A percentile compares a stretch with the other conserved stretches of the same genome.
These are phyloP conservation scores for Neoscytalidium dimidiatum DNA, from an alignment of 2,329 filamentous ascomycete genomes.

Conservation along the genomic window DNA sequence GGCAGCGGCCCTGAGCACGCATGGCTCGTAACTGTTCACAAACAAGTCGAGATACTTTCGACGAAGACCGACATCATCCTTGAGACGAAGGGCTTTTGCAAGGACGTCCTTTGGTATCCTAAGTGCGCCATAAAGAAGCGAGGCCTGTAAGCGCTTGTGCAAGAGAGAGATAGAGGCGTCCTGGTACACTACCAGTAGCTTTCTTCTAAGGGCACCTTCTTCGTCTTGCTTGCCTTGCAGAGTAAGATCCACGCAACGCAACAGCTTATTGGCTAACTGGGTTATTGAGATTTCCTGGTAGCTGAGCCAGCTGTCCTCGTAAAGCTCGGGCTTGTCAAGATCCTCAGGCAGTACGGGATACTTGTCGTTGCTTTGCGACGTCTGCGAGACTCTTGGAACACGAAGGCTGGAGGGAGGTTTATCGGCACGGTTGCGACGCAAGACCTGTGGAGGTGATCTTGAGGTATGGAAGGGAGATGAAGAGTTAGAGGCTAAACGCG, in stretches of 20 bases:
- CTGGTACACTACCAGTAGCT: constrained; percentile 57
- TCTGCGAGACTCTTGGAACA: constrained; percentile 35
- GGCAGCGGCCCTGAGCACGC: constrained; percentile 52
- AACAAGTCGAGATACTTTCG: constrained; percentile 60
- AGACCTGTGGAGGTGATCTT: constrained; percentile 37
- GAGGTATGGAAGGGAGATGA: constrained; percentile 40
- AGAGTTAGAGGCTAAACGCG: constrained; percentile 26
- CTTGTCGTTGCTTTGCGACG: constrained; percentile 34
- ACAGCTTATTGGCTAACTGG: constrained; percentile 60
- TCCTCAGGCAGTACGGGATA: constrained; percentile 59
- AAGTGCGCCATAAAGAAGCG: constrained; percentile 59
- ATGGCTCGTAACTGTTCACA: constrained; percentile 58
- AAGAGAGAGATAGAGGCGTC: constrained; percentile 51
- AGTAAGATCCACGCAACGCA: constrained; percentile 39
- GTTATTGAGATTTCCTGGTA: constrained; percentile 64
- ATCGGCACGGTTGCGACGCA: constrained; percentile 30
- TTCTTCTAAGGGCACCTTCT: constrained; percentile 43
- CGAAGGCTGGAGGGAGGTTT: constrained; percentile 33
- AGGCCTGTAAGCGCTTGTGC: constrained; percentile 60
- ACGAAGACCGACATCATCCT: constrained; percentile 59
- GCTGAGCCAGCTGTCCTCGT: constrained; percentile 64
- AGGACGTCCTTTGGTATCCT: constrained; percentile 57
- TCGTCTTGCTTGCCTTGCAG: constrained; percentile 22
- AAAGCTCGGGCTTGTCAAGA: constrained; percentile 58
- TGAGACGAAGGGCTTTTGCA: constrained; percentile 48